Evolutionary conservation across 2,329 filamentous ascomycete genomes (phyloP).

Genomic region (Penicillium sp.): DNA sequence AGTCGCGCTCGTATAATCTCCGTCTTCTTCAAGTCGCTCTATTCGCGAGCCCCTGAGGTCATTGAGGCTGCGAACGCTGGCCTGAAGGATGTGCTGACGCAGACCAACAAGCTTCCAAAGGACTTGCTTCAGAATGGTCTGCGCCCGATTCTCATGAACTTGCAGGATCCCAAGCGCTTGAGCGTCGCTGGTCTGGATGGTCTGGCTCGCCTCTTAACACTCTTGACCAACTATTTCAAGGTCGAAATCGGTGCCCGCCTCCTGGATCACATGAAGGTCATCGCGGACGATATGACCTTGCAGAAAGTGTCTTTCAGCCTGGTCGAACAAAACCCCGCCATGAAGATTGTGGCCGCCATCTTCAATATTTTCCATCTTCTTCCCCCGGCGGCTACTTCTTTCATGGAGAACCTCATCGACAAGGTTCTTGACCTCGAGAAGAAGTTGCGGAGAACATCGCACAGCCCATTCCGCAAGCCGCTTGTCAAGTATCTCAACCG

Average conservation of each 20-base stretch:
- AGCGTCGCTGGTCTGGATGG: constrained; percentile 90
- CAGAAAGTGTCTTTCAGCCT: constrained; percentile 93
- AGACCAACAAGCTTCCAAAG: constrained; percentile 90
- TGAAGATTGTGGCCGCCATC: constrained; percentile 93
- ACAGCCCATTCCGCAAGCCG: constrained; percentile 87
- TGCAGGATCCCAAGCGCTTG: constrained; percentile 89
- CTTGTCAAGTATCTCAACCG: constrained; percentile 92
- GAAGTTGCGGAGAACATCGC: constrained; percentile 79
- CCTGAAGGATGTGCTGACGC: constrained; percentile 80
- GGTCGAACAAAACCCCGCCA: constrained; percentile 86
- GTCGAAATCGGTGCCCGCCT: constrained; percentile 92
- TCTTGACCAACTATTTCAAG: constrained; percentile 98
- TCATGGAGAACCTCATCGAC: constrained; percentile 87
- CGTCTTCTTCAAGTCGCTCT: constrained; percentile 97
- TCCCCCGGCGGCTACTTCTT: constrained; percentile 83
- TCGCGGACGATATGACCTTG: constrained; percentile 76
- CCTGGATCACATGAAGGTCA: constrained; percentile 89
- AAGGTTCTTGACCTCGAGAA: constrained; percentile 87
- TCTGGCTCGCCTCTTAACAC: constrained; percentile 80
- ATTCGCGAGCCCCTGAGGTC: constrained; percentile 87
- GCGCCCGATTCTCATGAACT: constrained; percentile 90
- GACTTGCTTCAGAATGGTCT: constrained; percentile 93
- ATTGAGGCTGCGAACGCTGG: constrained; percentile 93
- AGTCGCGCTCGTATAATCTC: constrained; percentile 73
- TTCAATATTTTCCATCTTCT: constrained; percentile 98